Percentiles rank a stretch among this genome's conserved stretches.
Conservation (phyloP, 2,329 filamentous ascomycete species). For the Whalleya microplaca region DNA sequence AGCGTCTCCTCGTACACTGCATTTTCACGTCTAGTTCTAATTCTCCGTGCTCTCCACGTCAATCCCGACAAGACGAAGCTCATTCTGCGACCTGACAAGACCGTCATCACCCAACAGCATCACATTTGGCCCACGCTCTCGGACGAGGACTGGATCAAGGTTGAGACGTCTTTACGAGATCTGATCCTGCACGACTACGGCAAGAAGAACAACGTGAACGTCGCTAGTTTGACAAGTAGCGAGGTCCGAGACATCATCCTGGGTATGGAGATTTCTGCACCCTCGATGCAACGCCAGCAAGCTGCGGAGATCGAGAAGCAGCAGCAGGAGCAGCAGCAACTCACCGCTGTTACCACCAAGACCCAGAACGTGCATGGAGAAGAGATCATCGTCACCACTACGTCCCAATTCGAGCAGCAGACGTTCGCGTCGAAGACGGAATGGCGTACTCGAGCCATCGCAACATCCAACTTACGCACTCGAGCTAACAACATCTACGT, state of each 20-base stretch:
- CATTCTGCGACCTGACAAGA: slow-evolving; percentile 93
- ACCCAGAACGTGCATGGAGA: slow-evolving; percentile 97
- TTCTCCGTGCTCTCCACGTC: slow-evolving; percentile 91
- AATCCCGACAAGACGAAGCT: slow-evolving; percentile 99
- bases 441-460: slow-evolving; percentile 96
- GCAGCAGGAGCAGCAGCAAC: slow-evolving; percentile 92
- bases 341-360: slow-evolving; percentile 97
- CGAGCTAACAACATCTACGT: slow-evolving; percentile 98
- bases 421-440: slow-evolving; percentile 98
- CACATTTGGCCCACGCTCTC: slow-evolving; percentile 96
- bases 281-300: slow-evolving; percentile 97
- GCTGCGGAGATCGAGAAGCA: slow-evolving; percentile 99
- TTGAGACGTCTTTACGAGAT: slow-evolving; percentile 95
- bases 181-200: slow-evolving; percentile 97
- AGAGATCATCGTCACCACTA: slow-evolving; percentile 97
- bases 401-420: slow-evolving; percentile 96
- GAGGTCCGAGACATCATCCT: slow-evolving; percentile 98
- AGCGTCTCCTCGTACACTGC: slow-evolving; percentile 98
- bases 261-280: slow-evolving; percentile 99
- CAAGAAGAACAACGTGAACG: slow-evolving; percentile 99
- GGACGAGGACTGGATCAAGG: slow-evolving; percentile 99
- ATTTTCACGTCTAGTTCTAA: slow-evolving; percentile 92
- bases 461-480: slow-evolving; percentile 91
- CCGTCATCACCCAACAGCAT: slow-evolving; percentile 96
- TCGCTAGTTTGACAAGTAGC: slow-evolving; percentile 91